phyloP scores from a whole-genome alignment of 257 asterid genomes.

The Nicotiana knightiana region DNA sequence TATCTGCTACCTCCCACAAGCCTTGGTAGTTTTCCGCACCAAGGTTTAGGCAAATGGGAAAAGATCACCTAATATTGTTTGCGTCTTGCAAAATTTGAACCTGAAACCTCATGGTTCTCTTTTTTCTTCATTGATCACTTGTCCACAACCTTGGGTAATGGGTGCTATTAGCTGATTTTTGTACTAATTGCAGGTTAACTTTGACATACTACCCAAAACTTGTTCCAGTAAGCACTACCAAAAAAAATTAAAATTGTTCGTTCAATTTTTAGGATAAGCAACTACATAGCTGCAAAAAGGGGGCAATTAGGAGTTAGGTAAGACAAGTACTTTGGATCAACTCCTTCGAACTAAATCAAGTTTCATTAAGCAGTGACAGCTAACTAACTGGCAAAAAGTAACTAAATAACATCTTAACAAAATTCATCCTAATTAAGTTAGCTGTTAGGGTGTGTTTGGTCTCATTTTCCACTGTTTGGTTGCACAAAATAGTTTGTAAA shows the following conservation, averaged over 20 bases:
- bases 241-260: not conserved
- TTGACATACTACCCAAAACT: not conserved
- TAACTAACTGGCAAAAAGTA: not conserved
- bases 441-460: not conserved
- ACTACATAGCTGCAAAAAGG: not conserved
- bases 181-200: not conserved
- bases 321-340: not conserved
- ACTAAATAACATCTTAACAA: not conserved
- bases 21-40: too few relatives aligned
- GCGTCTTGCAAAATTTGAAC: too few relatives aligned
- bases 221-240: not conserved
- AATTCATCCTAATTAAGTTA: not conserved
- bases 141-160: too few relatives aligned
- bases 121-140: too few relatives aligned
- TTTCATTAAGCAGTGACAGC: not conserved
- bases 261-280: not conserved
- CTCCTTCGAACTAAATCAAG: not conserved
- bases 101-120: too few relatives aligned
- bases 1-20: too few relatives aligned
- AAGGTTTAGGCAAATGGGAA: too few relatives aligned
- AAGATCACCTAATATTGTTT: too few relatives aligned
- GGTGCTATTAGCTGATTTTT: too few relatives aligned
- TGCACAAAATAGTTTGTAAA: too few relatives aligned
- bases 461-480: too few relatives aligned
- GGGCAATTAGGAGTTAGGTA: not conserved